phyloP scores from a whole-genome alignment of 176 grass and related monocot species.

The Cenchrus purpureus region DNA sequence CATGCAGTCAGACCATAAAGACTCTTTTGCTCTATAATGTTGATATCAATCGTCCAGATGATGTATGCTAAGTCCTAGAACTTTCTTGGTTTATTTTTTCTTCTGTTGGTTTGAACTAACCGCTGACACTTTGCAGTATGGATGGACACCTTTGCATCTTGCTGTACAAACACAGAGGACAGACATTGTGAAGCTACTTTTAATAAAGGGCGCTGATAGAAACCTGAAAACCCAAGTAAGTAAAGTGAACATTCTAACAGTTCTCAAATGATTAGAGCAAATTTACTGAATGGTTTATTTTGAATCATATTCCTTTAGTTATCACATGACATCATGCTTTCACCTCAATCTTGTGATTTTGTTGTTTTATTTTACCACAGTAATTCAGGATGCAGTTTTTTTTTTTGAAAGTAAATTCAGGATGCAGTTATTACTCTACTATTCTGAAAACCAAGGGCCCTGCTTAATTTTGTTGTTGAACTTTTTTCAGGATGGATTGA shows the following conservation, averaged over 20 bases:
- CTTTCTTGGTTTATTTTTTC: constrained; percentile 14
- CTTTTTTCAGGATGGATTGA: constrained; percentile 81
- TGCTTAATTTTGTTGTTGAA: constrained; percentile 23
- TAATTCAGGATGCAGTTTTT: neutral
- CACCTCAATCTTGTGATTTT: neutral
- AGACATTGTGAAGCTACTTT: constrained; percentile 84
- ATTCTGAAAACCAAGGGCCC: neutral
- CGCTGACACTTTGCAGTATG: constrained; percentile 57
- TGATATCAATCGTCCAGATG: constrained; percentile 82
- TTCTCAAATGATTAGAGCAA: constrained; percentile 23
- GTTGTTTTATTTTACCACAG: neutral
- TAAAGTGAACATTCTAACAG: constrained; percentile 28
- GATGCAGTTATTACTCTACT: neutral
- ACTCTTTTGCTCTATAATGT: constrained; percentile 86
- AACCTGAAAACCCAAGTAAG: constrained; percentile 83
- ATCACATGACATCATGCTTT: neutral
- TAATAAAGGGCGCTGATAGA: constrained; percentile 89
- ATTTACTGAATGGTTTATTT: neutral
- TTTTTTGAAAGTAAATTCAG: no score
- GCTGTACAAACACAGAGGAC: constrained; percentile 91
- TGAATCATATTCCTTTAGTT: neutral
- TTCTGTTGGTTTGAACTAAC: constrained; percentile 38
- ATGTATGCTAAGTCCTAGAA: constrained; percentile 56
- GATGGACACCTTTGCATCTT: constrained; percentile 98
- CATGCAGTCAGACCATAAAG: constrained; percentile 84